Percentiles rank a stretch among this genome's conserved stretches.
phyloP scores from a whole-genome alignment of 768 basidiomycete species.

The Leccinum subgranulosum region DNA sequence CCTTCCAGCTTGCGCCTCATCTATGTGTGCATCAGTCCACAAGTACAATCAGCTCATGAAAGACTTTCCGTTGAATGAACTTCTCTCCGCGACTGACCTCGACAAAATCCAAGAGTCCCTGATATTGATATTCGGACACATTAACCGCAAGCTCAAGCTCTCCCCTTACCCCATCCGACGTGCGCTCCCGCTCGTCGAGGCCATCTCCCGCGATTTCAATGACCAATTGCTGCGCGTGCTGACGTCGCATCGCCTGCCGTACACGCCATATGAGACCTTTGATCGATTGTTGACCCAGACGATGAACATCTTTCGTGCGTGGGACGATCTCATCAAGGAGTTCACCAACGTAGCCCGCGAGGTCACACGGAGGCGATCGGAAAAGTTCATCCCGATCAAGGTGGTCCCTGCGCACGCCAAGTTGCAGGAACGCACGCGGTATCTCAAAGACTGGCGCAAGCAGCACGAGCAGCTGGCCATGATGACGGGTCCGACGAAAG shows the following conservation, averaged over 20 bases:
- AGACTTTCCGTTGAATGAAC: slow-evolving; percentile 96
- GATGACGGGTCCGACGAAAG: slow-evolving; percentile 95
- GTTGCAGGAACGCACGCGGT: slow-evolving; percentile 82
- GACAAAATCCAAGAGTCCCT: slow-evolving; percentile 93
- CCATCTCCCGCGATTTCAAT: slow-evolving; percentile 97
- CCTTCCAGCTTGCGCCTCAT: neutral
- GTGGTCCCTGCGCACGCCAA: slow-evolving; percentile 88
- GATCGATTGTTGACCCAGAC: slow-evolving; percentile 79
- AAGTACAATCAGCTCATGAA: slow-evolving; percentile 99
- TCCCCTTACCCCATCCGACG: slow-evolving; percentile 97
- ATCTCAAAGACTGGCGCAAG: slow-evolving; percentile 89
- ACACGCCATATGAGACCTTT: slow-evolving; percentile 92
- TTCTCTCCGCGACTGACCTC: slow-evolving; percentile 93
- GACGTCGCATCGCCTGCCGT: slow-evolving; percentile 86
- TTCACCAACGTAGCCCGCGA: slow-evolving; percentile 93
- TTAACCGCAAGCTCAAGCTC: slow-evolving; percentile 92
- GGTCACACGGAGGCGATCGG: slow-evolving; percentile 82
- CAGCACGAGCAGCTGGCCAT: slow-evolving; percentile 97
- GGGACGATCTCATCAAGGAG: slow-evolving; percentile 90
- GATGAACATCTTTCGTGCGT: slow-evolving; percentile 75
- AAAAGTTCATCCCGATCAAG: slow-evolving; percentile 97
- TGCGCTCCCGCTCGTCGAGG: slow-evolving; percentile 94
- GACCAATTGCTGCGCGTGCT: slow-evolving; percentile 91
- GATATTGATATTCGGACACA: slow-evolving; percentile 82
- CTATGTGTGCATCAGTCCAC: slow-evolving; percentile 59